Base-by-base conservation (phyloP, 257 asterid genomes). In the Lithospermum erythrorhizon region DNA sequence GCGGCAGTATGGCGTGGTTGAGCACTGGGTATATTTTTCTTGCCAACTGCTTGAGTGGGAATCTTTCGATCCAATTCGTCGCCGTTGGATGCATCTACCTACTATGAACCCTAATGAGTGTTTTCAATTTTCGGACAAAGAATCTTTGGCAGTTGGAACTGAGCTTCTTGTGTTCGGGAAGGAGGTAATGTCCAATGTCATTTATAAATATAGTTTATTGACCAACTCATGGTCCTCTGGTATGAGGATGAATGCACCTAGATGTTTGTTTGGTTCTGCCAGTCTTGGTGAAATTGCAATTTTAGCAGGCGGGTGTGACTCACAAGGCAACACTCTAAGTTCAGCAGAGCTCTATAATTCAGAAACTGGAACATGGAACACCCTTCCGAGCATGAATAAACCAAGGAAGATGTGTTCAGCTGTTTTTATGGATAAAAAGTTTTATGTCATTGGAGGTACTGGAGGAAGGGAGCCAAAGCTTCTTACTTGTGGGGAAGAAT, bases 11-110 rank as follows among this genome's bases (percentile, higher is more conserved):
- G 84, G 82, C 13, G 73, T 93, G 9, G 70, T 93, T 18, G 99
- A 93, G 81, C 95, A 89, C 72, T 93, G 99, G 99, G 94, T 93
- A 63, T 93, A 89, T 63, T 86, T 93, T 65, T 89, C 99, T 0
- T 83, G 99, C 87, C 94, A 84, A 68, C 71, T 83, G 66, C 95
- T 79, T n/a, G 97, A 86, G 64, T 93, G 99, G 99, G 97, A 84
- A 23, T 96, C 95, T 1, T 93, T 93, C 58, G 99, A 93, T 73
- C 99, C 99, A 17, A 70, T 15, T 53, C 75, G 95, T 37, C 87
- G 83, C 60, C 91, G 77, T 67, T 93, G 99, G 99, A 89, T 93
- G 96, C 89, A 75, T 45, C 59, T 93, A 37, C 99, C 99, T 3
- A 68, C 71, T 10, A 86, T 89, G 95, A 69, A 74, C 27, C 80